Base-by-base conservation (phyloP, 2,329 filamentous ascomycete species). In the Sporothrix phasma region DNA sequence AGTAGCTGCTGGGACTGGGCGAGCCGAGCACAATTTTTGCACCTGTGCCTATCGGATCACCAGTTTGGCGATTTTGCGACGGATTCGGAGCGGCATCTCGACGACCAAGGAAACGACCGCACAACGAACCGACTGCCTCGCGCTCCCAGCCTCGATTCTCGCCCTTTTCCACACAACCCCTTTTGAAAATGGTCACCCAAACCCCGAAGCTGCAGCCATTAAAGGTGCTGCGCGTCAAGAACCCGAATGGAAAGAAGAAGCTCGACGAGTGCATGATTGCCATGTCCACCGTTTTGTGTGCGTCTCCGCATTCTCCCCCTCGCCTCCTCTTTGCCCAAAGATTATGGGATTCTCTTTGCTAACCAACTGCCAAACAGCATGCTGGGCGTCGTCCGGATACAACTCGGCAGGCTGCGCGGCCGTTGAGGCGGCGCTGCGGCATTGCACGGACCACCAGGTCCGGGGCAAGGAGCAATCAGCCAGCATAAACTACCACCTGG, bases 401-500 rank as follows among this genome's bases (percentile, higher is more conserved):
- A 88, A 78, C 73, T 78, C 81, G 5, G 72, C 79, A 13, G 84
- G 84, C 43, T 88, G 85, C 73, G 79, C 79, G 26, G 78, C 79
- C 47, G 72, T 88, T 68, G 85, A 88, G 75, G 79, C 80, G 64
- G 79, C 84, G 62, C 77, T 89, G 66, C 81, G 86, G 31, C 75
- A 76, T 37, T 89, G 86, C 77, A 96, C 97, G 91, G 93, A 97
- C 79, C 83, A 83, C 64, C 86, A 88, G 67, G 85, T 72, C 80
- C 80, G 74, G 65, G 70, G 76, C 49, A 70, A 76, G 13, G 72
- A 75, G 61, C 72, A 74, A 37, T 84, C 84, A 73, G 90, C 87
- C 79, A 93, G 86, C 75, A 92, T 97, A 84, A 97, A 97, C 78
- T 92, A 92, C 80, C 92, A 97, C 74, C 80, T 97, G 49, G 83